Conservation (phyloP, 2,329 filamentous ascomycete species). For the Pestalotiopsis sp. region DNA sequence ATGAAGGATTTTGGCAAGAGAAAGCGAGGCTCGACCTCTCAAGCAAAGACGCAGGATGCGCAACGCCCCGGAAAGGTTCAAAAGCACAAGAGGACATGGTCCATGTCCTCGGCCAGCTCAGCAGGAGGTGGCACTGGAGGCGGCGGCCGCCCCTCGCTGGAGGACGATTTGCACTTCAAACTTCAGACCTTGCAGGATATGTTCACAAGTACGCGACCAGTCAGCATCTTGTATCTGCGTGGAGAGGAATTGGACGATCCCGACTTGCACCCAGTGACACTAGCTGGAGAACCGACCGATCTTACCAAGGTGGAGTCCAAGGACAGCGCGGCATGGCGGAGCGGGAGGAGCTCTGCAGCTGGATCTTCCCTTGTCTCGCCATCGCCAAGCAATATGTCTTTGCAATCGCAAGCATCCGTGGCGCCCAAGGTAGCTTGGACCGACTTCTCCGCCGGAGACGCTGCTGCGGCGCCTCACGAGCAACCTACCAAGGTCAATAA, state of each 20-base stretch:
- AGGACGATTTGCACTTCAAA: conserved; percentile 80
- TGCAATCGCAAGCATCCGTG: conserved; percentile 58
- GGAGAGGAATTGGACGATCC: conserved; percentile 80
- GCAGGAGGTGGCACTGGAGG: conserved; percentile 45
- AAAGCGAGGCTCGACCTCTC: conserved; percentile 53
- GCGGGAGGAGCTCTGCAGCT: conserved; percentile 60
- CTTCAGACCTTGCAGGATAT: conserved; percentile 80
- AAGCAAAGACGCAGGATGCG: conserved; percentile 47
- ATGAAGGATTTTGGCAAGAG: conserved; percentile 69
- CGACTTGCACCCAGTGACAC: conserved; percentile 74
- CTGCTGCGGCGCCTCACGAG: conserved; percentile 46
- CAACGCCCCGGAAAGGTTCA: conserved; percentile 77
- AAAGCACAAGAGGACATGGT: conserved; percentile 95
- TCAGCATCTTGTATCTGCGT: conserved; percentile 76
- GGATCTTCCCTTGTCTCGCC: conserved; percentile 66
- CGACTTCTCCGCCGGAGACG: conserved; percentile 57
- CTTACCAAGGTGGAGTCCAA: conserved; percentile 55
- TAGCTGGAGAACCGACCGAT: conserved; percentile 69
- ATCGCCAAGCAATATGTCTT: conserved; percentile 66
- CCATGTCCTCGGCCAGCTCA: conserved; percentile 80
- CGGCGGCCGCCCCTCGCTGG: conserved; percentile 56
- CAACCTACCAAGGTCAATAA: conserved; percentile 55
- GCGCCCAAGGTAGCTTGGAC: conserved; percentile 54
- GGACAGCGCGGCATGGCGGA: conserved; percentile 54
- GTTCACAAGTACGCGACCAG: conserved; percentile 81